phyloP scores from a whole-genome alignment of 2,329 filamentous ascomycete genomes.

The Taxawa tesnikishii region DNA sequence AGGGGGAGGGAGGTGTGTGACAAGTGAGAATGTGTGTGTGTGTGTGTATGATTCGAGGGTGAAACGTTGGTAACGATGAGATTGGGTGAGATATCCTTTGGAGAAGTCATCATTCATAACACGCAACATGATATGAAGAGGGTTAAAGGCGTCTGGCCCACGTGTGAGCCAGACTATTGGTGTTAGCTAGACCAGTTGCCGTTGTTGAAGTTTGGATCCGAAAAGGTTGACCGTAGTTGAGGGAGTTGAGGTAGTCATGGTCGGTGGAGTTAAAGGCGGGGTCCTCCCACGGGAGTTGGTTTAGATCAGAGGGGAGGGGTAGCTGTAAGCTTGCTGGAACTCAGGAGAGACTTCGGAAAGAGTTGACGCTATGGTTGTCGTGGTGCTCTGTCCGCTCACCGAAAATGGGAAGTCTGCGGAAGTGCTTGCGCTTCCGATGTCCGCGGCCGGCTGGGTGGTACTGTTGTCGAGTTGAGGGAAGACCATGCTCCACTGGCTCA shows the following conservation, averaged over 20 bases:
- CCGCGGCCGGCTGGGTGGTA: not conserved
- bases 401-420: not conserved
- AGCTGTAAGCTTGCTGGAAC: slow-evolving; percentile 10
- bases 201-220: slow-evolving; percentile 12
- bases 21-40: no score
- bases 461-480: not conserved
- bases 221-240: slow-evolving; percentile 16
- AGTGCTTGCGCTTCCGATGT: not conserved
- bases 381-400: slow-evolving; percentile 2
- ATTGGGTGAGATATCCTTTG: no score
- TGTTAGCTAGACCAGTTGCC: slow-evolving; percentile 10
- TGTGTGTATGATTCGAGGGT: no score
- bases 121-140: no score
- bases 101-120: no score
- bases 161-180: slow-evolving; percentile 3
- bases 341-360: slow-evolving; percentile 10
- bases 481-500: not conserved
- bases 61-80: no score
- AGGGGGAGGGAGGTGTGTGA: no score
- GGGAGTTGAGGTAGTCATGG: slow-evolving; percentile 16
- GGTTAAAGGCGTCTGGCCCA: no score
- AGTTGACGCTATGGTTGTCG: slow-evolving; percentile 8
- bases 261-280: slow-evolving; percentile 18
- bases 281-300: slow-evolving; percentile 19
- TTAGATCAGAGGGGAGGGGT: slow-evolving; percentile 4